Evolutionary conservation across 768 basidiomycete genomes (phyloP).

Genomic region (Psilocybe cyanescens): DNA sequence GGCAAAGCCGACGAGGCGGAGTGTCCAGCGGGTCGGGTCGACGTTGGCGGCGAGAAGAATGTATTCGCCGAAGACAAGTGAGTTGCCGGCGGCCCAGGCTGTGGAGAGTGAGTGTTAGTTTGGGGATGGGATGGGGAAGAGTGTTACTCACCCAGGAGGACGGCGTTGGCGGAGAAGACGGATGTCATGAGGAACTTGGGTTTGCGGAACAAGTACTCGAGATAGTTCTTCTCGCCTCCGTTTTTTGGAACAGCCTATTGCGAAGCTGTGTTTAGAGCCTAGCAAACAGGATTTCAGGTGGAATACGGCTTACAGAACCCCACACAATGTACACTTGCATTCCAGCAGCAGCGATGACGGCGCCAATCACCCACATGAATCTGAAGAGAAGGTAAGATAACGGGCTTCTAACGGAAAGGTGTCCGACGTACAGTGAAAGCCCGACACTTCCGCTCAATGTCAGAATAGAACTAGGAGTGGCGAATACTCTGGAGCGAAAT

Average conservation of each 20-base stretch:
- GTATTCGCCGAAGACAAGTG: slow-evolving; percentile 65
- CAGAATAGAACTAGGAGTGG: slow-evolving; percentile 44
- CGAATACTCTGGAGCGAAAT: slow-evolving; percentile 34
- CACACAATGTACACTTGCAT: slow-evolving; percentile 46
- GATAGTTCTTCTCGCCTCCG: slow-evolving; percentile 76
- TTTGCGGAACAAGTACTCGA: slow-evolving; percentile 61
- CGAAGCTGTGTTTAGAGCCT: background rate
- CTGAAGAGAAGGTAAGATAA: slow-evolving; percentile 15
- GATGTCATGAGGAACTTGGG: slow-evolving; percentile 62
- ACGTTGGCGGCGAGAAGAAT: slow-evolving; percentile 37
- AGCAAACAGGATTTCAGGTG: background rate
- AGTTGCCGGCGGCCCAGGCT: slow-evolving; percentile 48
- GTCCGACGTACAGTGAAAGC: slow-evolving; percentile 35
- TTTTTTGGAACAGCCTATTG: slow-evolving; percentile 57
- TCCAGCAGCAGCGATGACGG: slow-evolving; percentile 41
- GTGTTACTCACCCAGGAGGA: slow-evolving; percentile 44
- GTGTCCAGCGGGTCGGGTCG: slow-evolving; percentile 32
- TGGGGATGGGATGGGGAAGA: background rate
- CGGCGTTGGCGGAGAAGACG: slow-evolving; percentile 54
- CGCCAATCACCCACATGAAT: slow-evolving; percentile 48
- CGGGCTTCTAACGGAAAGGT: background rate
- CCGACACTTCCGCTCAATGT: slow-evolving; percentile 44
- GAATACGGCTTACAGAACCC: slow-evolving; percentile 34
- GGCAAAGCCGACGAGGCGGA: slow-evolving; percentile 38
- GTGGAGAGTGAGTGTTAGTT: background rate